Conservation (phyloP, 2,329 filamentous ascomycete species). For the Metarhizium humberi region DNA sequence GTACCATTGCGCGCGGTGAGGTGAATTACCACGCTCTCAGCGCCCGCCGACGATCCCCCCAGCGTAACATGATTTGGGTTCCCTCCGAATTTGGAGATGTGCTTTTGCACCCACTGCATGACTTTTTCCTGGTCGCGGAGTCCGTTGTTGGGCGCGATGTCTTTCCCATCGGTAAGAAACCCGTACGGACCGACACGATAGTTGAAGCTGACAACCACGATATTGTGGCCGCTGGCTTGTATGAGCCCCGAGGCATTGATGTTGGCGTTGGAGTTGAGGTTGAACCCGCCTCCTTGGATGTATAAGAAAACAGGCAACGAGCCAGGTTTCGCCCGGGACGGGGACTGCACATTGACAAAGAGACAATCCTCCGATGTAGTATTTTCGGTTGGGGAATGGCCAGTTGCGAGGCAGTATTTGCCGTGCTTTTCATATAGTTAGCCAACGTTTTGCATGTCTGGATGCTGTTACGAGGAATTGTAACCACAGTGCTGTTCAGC, state of each 20-base stretch:
- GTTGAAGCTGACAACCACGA: conserved; percentile 65
- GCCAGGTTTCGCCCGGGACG: conserved; percentile 36
- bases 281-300: conserved; percentile 54
- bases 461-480: too few species aligned
- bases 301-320: conserved; percentile 55
- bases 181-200: conserved; percentile 69
- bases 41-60: conserved; percentile 61
- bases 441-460: not conserved
- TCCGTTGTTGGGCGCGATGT: conserved; percentile 56
- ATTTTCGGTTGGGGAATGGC: conserved; percentile 13
- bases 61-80: conserved; percentile 59
- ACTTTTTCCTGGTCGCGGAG: conserved; percentile 61
- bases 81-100: conserved; percentile 61
- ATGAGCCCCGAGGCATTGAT: conserved; percentile 52
- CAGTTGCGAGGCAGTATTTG: conserved; percentile 21
- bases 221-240: conserved; percentile 45
- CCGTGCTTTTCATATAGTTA: conserved; percentile 3
- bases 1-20: conserved; percentile 45
- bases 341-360: conserved; percentile 56
- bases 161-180: conserved; percentile 54
- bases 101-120: conserved; percentile 57
- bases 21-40: conserved; percentile 54
- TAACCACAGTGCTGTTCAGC: not conserved
- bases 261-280: conserved; percentile 35
- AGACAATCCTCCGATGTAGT: conserved; percentile 55